Base-by-base conservation (phyloP, 352 stramenopile species). In the Plasmopara muralis region DNA sequence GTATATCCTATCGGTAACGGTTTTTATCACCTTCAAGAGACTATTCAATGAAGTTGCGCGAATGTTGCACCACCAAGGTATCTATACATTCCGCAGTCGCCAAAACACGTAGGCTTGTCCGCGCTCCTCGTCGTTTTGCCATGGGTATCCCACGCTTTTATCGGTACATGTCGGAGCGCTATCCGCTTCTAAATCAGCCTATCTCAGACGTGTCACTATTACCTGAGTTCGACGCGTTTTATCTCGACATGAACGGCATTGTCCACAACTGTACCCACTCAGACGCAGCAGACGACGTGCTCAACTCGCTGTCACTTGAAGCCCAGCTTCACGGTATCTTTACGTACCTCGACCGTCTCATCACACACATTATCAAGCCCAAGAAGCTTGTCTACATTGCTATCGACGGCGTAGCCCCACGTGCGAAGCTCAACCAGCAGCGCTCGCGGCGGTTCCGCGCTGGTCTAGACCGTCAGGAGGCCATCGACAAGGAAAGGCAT, bases 241-340 rank as follows among this genome's bases (percentile, higher is more conserved):
- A 99, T 66, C 70, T 99, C 37, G 97, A 99, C 70, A 98, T 99
- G 95, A 99, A 99, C 72, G 97, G 97, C 49, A 98, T 99, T 60
- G 98, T 99, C 56, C 97, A 99, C 78, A 97, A 97, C 55, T 98
- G 94, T 69, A 99, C 97, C 25, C 97, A 99, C 74, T 87, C 84
- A 25, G 98, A 98, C 68, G 55, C 62, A 9, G 90, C 91, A n/a
- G 83, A 97, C 61, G 79, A 95, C 53, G 80, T 93, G 56, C 65
- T 97, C 42, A 88, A 87, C 60, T 76, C 92, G 59, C 71, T 97
- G 4, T 88, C 95, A 38, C 88, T 98, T 29, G 87, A 94, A 16
- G 91, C 90, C 47, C 96, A 99, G 81, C 93, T 99, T 53, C 89
- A 89, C 47, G 77, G 75, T 40, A 89, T 93, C 60, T 90, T 93